Conservation (phyloP, 1,284 basidiomycete species). For the Rhodofomes roseus region DNA sequence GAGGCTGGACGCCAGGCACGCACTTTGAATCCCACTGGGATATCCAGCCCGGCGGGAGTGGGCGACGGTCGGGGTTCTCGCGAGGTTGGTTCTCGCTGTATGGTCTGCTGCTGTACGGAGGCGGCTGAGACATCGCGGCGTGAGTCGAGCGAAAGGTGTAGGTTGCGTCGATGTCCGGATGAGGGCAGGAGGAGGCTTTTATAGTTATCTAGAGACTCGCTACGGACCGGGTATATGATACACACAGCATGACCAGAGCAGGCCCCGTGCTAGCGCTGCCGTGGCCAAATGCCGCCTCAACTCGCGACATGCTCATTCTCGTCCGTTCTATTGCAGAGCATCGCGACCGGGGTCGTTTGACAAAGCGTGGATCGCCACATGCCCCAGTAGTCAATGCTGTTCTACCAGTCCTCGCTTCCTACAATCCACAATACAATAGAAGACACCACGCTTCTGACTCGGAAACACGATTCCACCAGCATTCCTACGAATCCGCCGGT, state of each 20-base stretch:
- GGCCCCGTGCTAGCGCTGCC: neutral
- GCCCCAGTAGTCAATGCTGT: neutral
- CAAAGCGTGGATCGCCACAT: neutral
- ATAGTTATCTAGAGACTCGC: neutral
- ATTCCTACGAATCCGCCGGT: neutral
- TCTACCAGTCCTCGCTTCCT: neutral
- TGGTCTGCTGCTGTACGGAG: constrained; percentile 32
- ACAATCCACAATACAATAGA: neutral
- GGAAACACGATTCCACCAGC: too few species aligned
- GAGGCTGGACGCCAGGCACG: constrained; percentile 26
- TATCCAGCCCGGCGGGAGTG: constrained; percentile 67
- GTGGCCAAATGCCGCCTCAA: neutral
- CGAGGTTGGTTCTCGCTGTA: constrained; percentile 12
- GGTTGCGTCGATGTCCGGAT: neutral
- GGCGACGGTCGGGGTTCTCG: constrained; percentile 59
- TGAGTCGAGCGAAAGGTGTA: constrained; percentile 13
- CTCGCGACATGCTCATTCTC: neutral
- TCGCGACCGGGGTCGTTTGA: neutral
- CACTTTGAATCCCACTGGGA: constrained; percentile 67
- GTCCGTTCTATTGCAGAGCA: neutral
- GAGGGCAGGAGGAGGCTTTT: neutral
- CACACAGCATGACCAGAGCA: neutral
- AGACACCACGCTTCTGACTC: too few species aligned
- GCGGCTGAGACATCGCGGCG: constrained; percentile 40
- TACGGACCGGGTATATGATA: too few species aligned